Evolutionary conservation across 371 early-diverging fungal species (phyloP), one percentile per base, ranked within the genome.

Genomic region (Vairimorpha necatrix): DNA sequence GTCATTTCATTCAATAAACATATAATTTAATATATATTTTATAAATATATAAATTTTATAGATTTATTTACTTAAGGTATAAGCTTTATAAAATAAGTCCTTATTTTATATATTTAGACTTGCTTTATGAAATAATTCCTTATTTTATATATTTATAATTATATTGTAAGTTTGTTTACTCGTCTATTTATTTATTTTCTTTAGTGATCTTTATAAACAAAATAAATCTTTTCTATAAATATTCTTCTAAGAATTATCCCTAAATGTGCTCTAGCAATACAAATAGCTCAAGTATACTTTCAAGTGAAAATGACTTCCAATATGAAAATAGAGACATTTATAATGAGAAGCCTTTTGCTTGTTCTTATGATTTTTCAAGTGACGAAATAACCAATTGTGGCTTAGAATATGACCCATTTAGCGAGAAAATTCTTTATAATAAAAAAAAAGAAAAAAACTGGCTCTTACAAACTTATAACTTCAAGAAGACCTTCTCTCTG

Each of bases 241-340:
- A 46, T 18, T 4, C 42, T 42, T 9, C 4, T n/a, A n/a, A n/a
- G n/a, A n/a, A n/a, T n/a, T n/a, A n/a, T 24, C 33, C 66, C 66
- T 33, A 16, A 36, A 66, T 66, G 66, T 39, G 11, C 18, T 20
- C 66, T 36, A 48, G 46, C 28, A 38, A 13, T 36, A 38, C 22
- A 33, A 66, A 66, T 28, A 66, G 66, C 33, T 66, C 66, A 24
- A 66, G 26, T 46, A 46, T 66, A 38, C 18, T 66, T 3, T 66
- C 66, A 33, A 66, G 66, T 47, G 66, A 66, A 66, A 33, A 11
- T 36, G 66, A 66, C 34, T 9, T 46, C 14, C 38, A 26, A 4
- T 38, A 46, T 46, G 66, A 66, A 3, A 66, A 38, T 38, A 66
- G 7, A n/a, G 14, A 14, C n/a, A 9, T 63, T 6, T 36, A 63